Conservation (phyloP, 345 rosid genomes). For the Tarenaya hassleriana region DNA sequence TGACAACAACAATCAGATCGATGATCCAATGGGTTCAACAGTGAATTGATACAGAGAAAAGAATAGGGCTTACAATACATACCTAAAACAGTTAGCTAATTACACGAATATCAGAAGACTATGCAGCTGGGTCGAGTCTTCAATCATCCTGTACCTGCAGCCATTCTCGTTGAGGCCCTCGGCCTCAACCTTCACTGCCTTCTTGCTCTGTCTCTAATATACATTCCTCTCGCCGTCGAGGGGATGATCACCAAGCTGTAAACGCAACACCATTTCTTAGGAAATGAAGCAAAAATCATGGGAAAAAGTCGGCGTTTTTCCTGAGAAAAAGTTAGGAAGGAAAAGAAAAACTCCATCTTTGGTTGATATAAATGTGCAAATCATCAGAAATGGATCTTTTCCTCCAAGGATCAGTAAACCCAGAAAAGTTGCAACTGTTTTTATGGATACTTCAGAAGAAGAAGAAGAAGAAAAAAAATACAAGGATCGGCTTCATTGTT, state of each 20-base stretch:
- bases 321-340: too few species aligned
- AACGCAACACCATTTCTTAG: background rate
- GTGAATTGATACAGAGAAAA: conserved; percentile 14
- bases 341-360: too few species aligned
- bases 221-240: conserved; percentile 51
- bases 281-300: too few species aligned
- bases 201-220: conserved; percentile 57
- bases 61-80: conserved; percentile 16
- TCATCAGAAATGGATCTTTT: too few species aligned
- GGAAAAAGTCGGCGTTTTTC: too few species aligned
- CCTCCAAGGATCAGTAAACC: too few species aligned
- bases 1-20: too few species aligned
- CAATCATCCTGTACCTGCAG: conserved; percentile 80
- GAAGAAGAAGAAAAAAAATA: too few species aligned
- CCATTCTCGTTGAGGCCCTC: conserved; percentile 64
- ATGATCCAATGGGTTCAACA: background rate
- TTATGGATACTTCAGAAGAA: too few species aligned
- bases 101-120: conserved; percentile 22
- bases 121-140: conserved; percentile 45
- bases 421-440: too few species aligned
- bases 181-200: conserved; percentile 47
- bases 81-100: conserved; percentile 16
- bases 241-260: conserved; percentile 47
- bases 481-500: too few species aligned
- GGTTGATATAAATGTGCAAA: too few species aligned